phyloP scores from a whole-genome alignment of 192 early-diverging fungal genomes.

The Podila horticola region DNA sequence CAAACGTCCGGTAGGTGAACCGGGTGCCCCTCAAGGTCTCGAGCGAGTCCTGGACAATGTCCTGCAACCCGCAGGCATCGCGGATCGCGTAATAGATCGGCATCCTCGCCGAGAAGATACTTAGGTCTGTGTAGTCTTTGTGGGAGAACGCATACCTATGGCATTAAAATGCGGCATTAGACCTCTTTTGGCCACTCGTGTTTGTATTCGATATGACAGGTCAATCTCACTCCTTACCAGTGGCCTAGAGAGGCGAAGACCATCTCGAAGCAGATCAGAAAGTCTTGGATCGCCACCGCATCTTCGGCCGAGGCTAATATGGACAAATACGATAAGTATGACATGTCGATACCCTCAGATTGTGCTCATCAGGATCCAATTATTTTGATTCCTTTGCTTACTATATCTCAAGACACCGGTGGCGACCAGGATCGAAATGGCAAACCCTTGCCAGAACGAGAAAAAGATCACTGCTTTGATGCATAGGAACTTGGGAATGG shows the following conservation, averaged over 20 bases:
- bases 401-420: conserved; percentile 79
- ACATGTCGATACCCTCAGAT: background rate
- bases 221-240: conserved; percentile 55
- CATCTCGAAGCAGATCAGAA: conserved; percentile 93
- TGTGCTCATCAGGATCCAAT: background rate
- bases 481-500: conserved; percentile 93
- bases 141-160: conserved; percentile 78
- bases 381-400: conserved; percentile 38
- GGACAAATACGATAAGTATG: conserved; percentile 20
- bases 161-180: too few species aligned
- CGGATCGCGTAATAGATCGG: conserved; percentile 79
- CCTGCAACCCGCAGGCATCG: conserved; percentile 86
- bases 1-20: conserved; percentile 85
- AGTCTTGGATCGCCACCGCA: conserved; percentile 86
- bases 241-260: conserved; percentile 81
- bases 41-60: conserved; percentile 82
- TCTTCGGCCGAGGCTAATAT: conserved; percentile 27
- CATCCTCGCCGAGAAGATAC: conserved; percentile 77
- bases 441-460: conserved; percentile 93
- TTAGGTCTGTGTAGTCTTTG: conserved; percentile 77
- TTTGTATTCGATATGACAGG: background rate
- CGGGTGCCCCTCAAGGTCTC: conserved; percentile 81
- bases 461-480: conserved; percentile 96
- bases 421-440: conserved; percentile 83
- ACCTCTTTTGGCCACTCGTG: conserved; percentile 1